Evolutionary conservation across 129 eudicot genomes (phyloP), one percentile per base, ranked within the genome.

Genomic region (Rutidosis leptorrhynchoides): DNA sequence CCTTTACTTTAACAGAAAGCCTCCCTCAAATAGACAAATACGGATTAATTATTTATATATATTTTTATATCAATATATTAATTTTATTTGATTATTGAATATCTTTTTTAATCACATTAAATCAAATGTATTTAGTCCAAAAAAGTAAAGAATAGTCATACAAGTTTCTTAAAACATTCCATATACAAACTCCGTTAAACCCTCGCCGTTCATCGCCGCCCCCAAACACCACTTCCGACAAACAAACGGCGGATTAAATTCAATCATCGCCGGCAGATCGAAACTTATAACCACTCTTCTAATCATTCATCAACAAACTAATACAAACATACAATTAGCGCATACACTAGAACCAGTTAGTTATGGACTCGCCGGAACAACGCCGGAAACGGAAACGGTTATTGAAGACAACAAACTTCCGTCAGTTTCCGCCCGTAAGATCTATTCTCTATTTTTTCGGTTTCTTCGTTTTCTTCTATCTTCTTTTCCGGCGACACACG

Each of bases 401-500:
- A 48, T 24, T 8, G 5, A 67, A 67, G 67, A 17, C 79, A 12
- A 46, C 73, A 29, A 64, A 68, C 59, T 21, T 53, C 68, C 69
- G 68, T 57, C 77, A 67, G 33, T 76, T 83, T 32, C 64, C 81
- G 5, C 81, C 81, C 2, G 72, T 83, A 76, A 83, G 85, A 73
- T 79, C 81, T 76, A 48, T 87, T n/a, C 23, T 83, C 33, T 73
- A 74, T 17, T 85, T 79, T 48, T 58, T 79, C 19, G 32, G 69
- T 48, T 83, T 89, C 69, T 55, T 83, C 25, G 32, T 62, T 30
- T 76, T 82, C 56, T 58, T 83, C 22, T 83, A 74, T 30, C 48
- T 89, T 2, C 27, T 85, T 43, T 6, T 67, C 77, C 58, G 83
- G 75, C 58, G 8, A 49, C 22, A 64, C 62, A 59, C 87, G 12